A percentile compares a stretch with the other conserved stretches of the same genome.
phyloP scores from a whole-genome alignment of 2,329 filamentous ascomycete species.

The Scortechinia acanthostroma region DNA sequence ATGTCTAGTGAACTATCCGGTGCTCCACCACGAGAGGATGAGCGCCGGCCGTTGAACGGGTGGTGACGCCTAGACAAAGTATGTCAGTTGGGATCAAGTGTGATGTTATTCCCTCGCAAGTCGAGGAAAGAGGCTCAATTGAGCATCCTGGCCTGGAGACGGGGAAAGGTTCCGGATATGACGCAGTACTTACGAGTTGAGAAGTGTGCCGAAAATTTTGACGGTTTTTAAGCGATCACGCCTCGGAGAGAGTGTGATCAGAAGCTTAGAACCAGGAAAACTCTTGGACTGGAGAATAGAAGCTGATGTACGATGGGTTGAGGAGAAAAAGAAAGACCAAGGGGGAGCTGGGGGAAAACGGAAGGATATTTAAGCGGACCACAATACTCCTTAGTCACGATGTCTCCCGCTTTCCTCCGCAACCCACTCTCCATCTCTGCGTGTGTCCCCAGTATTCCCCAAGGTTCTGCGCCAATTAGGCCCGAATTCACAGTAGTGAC shows the following conservation, averaged over 20 bases:
- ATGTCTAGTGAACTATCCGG: conserved; percentile 56
- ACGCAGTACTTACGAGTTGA: conserved; percentile 73
- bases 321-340: neutral
- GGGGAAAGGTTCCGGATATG: too few species aligned
- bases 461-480: too few species aligned
- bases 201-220: conserved; percentile 98
- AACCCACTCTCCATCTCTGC: too few species aligned
- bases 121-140: too few species aligned
- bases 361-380: neutral
- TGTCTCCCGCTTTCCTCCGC: too few species aligned
- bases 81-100: neutral
- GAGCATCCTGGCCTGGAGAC: too few species aligned
- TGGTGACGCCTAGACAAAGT: conserved; percentile 70
- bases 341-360: neutral
- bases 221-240: conserved; percentile 31
- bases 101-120: too few species aligned
- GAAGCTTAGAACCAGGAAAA: too few species aligned
- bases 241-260: neutral
- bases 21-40: conserved; percentile 82
- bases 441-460: too few species aligned
- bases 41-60: conserved; percentile 93
- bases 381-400: too few species aligned
- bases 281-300: too few species aligned
- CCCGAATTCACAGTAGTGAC: too few species aligned
- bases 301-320: neutral